Evolutionary conservation across 768 basidiomycete genomes (phyloP).

Genomic region (Infundibulicybe gibba): DNA sequence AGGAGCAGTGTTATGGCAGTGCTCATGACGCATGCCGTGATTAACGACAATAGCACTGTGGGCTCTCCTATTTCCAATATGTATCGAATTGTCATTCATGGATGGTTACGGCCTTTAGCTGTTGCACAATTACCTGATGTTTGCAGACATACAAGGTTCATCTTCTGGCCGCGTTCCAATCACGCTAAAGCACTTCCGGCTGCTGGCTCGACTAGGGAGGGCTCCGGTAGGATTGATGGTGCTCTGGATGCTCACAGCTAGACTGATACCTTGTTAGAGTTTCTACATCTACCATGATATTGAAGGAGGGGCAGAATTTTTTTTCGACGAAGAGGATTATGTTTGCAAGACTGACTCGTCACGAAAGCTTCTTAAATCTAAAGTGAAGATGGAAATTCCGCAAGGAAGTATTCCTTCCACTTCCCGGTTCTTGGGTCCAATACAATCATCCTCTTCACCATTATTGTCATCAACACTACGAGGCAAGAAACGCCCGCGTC

Average conservation of each 20-base stretch:
- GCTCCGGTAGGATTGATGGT: slow-evolving; percentile 43
- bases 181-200: slow-evolving; percentile 72
- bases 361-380: slow-evolving; percentile 9
- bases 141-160: slow-evolving; percentile 19
- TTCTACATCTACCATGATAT: slow-evolving; percentile 58
- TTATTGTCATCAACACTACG: slow-evolving; percentile 17
- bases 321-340: slow-evolving; percentile 67
- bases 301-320: slow-evolving; percentile 65
- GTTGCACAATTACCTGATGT: slow-evolving; percentile 40
- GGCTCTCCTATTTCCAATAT: slow-evolving; percentile 8
- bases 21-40: slow-evolving; percentile 70
- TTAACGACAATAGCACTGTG: slow-evolving; percentile 57
- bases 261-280: slow-evolving; percentile 28
- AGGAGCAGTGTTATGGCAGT: slow-evolving; percentile 57
- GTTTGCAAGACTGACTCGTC: slow-evolving; percentile 30
- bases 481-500: slow-evolving; percentile 54
- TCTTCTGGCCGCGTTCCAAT: slow-evolving; percentile 50
- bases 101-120: slow-evolving; percentile 27
- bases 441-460: slow-evolving; percentile 9
- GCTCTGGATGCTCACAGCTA: slow-evolving; percentile 2
- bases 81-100: background rate
- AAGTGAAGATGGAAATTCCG: slow-evolving; percentile 40
- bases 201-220: slow-evolving; percentile 66
- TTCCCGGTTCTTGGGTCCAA: too few relatives aligned
- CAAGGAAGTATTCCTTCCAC: slow-evolving; percentile 7